phyloP scores from a whole-genome alignment of 139 green algal species.

The Chlorella sp. region DNA sequence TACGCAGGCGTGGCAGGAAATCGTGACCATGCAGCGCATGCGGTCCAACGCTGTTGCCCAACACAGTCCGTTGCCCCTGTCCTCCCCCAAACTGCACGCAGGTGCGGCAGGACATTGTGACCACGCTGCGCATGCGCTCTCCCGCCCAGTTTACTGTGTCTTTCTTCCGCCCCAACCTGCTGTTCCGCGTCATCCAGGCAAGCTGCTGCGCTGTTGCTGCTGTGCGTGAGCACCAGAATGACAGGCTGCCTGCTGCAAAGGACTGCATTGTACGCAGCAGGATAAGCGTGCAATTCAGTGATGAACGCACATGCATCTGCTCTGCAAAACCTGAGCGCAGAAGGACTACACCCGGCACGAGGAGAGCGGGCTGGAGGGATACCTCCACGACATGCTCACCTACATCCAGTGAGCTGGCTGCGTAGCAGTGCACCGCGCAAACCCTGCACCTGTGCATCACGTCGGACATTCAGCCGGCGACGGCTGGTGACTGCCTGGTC shows the following conservation, averaged over 20 bases:
- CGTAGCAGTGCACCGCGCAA: too few species aligned
- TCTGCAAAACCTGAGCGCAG: conserved; percentile 12
- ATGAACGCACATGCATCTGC: not conserved
- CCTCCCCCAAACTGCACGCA: not conserved
- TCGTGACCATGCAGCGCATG: not conserved
- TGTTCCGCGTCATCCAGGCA: conserved; percentile 49
- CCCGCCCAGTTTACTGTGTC: conserved; percentile 60
- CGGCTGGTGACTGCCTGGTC: too few species aligned
- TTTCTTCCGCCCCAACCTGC: conserved; percentile 90
- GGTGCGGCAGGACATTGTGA: conserved; percentile 79
- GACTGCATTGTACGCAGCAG: too few species aligned
- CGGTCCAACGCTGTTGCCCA: too few species aligned
- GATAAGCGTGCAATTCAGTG: too few species aligned
- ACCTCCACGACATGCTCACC: conserved; percentile 54
- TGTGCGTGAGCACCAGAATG: not conserved
- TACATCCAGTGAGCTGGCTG: conserved; percentile 60
- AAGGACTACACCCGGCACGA: conserved; percentile 62
- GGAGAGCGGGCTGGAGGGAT: conserved; percentile 37
- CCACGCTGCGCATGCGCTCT: conserved; percentile 69
- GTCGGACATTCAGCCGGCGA: too few species aligned
- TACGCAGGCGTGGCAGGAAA: not conserved
- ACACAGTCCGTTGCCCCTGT: too few species aligned
- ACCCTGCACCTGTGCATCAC: too few species aligned
- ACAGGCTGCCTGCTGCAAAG: too few species aligned
- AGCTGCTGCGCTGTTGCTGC: not conserved